Evolutionary conservation across 345 rosid species (phyloP), one percentile per base, ranked within the genome.

Genomic region (Tarenaya hassleriana): DNA sequence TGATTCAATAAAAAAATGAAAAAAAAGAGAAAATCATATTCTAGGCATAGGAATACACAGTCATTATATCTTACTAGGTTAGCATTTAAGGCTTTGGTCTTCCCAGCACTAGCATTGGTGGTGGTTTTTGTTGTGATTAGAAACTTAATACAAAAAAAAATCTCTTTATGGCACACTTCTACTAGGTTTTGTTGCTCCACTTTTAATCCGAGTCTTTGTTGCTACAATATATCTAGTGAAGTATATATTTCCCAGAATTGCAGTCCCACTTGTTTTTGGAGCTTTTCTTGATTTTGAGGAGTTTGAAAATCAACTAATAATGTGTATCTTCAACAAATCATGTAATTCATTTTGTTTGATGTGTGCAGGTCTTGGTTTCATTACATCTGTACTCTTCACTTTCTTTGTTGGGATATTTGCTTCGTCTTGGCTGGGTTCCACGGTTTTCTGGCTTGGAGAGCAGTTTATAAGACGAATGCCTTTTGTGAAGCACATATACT

Each of bases 351-450:
- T 21, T 51, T 17, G 16, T 43, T 24, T 24, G 5, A 10, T 71
- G 31, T 67, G n/a, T 47, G 19, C 83, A 87, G 94, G 94, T 46
- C 90, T 87, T 52, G 96, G 94, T 37, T 87, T 87, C 56, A 54
- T 87, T 47, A 87, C 94, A 33, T 87, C 90, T 35, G 62, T 87
- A 50, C 70, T 77, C 33, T 87, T 84, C 47, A 75, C 86, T 65
- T 70, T 79, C 60, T 81, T 81, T 68, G 64, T 87, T 21, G 96
- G 96, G 38, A 68, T 81, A 64, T 87, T 84, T 73, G 89, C 85
- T 56, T 87, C 94, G 0, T 87, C 96, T 6, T 87, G 96, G 96
- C 47, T 84, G 63, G 90, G 94, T 62, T 61, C 88, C 68, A 73
- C 87, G 12, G 78, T 87, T 56, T 84, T 87, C 71, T 77, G 70